These are phyloP conservation scores for Gomphus sp. DNA, from an alignment of 1,284 basidiomycete genomes.

Conservation along the genomic window DNA sequence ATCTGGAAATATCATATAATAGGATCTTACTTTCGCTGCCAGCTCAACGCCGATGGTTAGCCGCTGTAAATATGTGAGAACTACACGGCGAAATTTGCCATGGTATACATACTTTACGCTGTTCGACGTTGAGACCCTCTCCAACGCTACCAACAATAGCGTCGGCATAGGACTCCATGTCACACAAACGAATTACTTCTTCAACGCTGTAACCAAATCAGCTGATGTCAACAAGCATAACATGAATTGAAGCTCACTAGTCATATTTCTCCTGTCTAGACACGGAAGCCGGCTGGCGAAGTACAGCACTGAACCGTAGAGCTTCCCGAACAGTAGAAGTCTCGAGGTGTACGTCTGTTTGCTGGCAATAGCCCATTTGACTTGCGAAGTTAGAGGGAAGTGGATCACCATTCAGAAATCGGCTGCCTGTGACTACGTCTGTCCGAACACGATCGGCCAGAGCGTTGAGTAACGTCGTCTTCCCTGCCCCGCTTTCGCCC, in stretches of 20 bases:
- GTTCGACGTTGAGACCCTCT: constrained; percentile 49
- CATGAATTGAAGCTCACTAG: constrained; percentile 67
- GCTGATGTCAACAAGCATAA: constrained; percentile 40
- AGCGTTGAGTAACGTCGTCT: constrained; percentile 79
- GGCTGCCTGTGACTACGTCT: constrained; percentile 74
- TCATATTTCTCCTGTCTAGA: constrained; percentile 66
- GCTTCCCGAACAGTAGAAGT: constrained; percentile 79
- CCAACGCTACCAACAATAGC: constrained; percentile 71
- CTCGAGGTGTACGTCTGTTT: constrained; percentile 71
- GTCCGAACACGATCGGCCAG: constrained; percentile 72
- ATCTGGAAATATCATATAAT: not conserved
- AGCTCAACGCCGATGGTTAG: constrained; percentile 79
- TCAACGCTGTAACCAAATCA: constrained; percentile 47
- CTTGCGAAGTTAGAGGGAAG: constrained; percentile 70
- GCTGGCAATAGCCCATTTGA: constrained; percentile 74
- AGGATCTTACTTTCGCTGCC: constrained; percentile 48
- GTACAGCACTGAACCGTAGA: constrained; percentile 70
- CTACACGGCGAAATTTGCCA: not conserved
- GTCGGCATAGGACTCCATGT: constrained; percentile 60
- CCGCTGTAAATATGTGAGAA: constrained; percentile 23
- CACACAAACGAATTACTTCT: constrained; percentile 71
- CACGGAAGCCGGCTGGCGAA: constrained; percentile 68
- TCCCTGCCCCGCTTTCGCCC: constrained; percentile 73
- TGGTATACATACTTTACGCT: constrained; percentile 39
- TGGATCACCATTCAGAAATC: constrained; percentile 68